Evolutionary conservation across 1,284 basidiomycete genomes (phyloP), one percentile per base, ranked within the genome.

Genomic region (Leccinum pallidistipes): DNA sequence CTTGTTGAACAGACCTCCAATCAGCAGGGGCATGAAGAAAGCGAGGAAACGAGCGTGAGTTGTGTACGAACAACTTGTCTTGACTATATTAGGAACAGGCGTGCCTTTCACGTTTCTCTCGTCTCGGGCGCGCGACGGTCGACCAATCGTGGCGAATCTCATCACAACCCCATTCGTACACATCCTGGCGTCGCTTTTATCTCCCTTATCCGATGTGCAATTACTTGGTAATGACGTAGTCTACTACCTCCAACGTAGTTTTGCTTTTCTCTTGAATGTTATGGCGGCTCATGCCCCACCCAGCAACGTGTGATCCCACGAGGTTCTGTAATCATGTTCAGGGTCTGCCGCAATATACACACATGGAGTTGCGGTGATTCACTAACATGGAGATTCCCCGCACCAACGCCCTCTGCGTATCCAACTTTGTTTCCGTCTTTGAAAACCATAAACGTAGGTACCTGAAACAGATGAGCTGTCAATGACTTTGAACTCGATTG

Each of bases 391-490:
- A 74, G 56, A 62, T 68, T 71, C 54, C 62, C 62, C 34, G 66
- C 68, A 57, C 71, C 72, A 57, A 71, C 63, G 2, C 72, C 70
- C 45, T 63, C 71, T 12, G 69, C 61, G 40, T 54, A 60, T 32
- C 72, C 71, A 43, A 71, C 47, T 59, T 56, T 69, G 62, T 66
- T 61, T 31, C 72, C 70, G n/a, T 71, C 67, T 56, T 74, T 74
- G 57, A 70, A 71, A 0, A 71, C 68, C 69, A 74, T 71, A 21
- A 70, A 62, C 1, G 72, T 73, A 9, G 70, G 71, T 12, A 73
- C 58, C 71, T 51, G 9, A 18, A 9, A 51, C 31, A n/a, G 16
- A 58, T 58, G 1, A 12, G 43, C 6, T 16, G n/a, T 3, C 3
- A n/a, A 34, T 8, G 24, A 24, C 32, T 36, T 31, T 6, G 51